Base-by-base conservation (phyloP, 495 filamentous ascomycete genomes). In the Neurospora terricola region DNA sequence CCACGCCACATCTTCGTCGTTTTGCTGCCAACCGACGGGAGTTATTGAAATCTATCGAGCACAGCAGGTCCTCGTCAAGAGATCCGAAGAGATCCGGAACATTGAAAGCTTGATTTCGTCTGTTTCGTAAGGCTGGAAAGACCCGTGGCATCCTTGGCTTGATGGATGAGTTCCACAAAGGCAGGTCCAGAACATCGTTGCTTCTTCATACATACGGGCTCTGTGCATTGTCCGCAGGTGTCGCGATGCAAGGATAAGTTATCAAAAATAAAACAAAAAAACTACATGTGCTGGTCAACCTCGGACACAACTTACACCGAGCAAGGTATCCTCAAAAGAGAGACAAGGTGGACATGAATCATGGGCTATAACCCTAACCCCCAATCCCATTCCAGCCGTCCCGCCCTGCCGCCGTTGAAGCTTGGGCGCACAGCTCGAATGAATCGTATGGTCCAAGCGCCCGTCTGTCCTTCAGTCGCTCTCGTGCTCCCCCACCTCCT, bases 401-500 rank as follows among this genome's bases (percentile, higher is more conserved):
- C 12, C 11, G 4, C n/a, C n/a, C n/a, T 48, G 43, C 43, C 43
- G 9, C 48, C 48, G 48, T 59, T 59, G 23, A 48, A 59, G 48
- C 48, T 59, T 27, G n/a, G 23, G 48, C 48, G 12, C 48, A 62
- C 40, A 62, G 54, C 12, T 27, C 4, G 45, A 12, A 54, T 30
- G 54, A 16, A 66, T 18, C 12, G 54, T 14, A 66, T 66, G 54
- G 54, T 66, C 54, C 54, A 36, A 66, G 54, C 54, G 23, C 14
- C 54, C 54, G 7, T 34, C 54, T 34, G 54, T 34, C 54, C 27
- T 59, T 66, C 54, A 66, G 34, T 36, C 27, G 54, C 54, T 34
- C 42, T 10, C 27, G 54, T 66, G 54, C 54, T 66, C 54, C 54
- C 54, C 54, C 54, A 73, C 73, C 74, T 72, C 74, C 27, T 34